Conservation (phyloP, 805 yeast genomes). For the Candida silvicultrix region DNA sequence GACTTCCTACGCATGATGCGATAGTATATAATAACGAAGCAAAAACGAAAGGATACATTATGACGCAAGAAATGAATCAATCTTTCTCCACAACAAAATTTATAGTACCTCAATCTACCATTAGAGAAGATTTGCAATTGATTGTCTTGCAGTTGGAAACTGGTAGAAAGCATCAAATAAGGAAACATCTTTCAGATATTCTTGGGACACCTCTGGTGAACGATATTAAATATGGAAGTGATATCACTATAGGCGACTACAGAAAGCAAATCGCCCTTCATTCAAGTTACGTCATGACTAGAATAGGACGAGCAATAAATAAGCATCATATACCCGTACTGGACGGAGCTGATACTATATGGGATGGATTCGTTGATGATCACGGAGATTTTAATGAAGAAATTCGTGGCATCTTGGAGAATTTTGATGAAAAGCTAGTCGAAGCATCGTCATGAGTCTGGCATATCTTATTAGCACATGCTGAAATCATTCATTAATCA, state of each 20-base stretch:
- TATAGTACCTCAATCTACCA: constrained; percentile 1
- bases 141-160: constrained; percentile 27
- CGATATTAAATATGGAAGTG: constrained; percentile 23
- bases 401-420: constrained; percentile 13
- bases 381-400: constrained; percentile 20
- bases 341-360: constrained; percentile 13
- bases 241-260: constrained; percentile 1
- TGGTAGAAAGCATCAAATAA: constrained; percentile 35
- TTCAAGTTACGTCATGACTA: constrained; percentile 27
- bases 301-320: constrained; percentile 23
- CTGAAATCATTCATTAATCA: too few relatives aligned
- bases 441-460: not conserved
- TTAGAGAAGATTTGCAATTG: constrained; percentile 14
- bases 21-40: not conserved
- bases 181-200: constrained; percentile 23
- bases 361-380: constrained; percentile 22
- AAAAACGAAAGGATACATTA: constrained; percentile 2
- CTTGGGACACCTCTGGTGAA: constrained; percentile 24
- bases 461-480: too few relatives aligned
- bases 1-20: not conserved
- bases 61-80: constrained; percentile 1
- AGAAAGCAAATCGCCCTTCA: constrained; percentile 30
- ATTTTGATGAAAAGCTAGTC: constrained; percentile 15
- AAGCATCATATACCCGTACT: constrained; percentile 23
- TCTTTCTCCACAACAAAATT: constrained; percentile 10